Percentiles rank a stretch among this genome's conserved stretches.
These are phyloP conservation scores for Bolboschoenoplectus hybrid DNA, from an alignment of 202 grass and related monocot species.

Conservation along the genomic window DNA sequence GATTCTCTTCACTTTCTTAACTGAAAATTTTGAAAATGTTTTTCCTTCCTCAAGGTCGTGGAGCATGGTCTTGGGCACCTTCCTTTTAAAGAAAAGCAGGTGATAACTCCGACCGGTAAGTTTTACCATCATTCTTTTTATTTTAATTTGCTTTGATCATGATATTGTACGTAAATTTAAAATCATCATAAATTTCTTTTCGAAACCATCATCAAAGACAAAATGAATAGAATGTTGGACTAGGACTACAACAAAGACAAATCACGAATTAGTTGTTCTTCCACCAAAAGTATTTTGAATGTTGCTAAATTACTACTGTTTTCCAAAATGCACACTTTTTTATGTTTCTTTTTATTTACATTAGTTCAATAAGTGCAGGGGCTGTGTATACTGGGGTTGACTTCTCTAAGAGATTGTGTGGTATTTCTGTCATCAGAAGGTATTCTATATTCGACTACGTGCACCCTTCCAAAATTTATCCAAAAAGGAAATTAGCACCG, in stretches of 20 bases:
- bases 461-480: neutral
- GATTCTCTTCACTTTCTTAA: slow-evolving; percentile 16
- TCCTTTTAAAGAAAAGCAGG: slow-evolving; percentile 98
- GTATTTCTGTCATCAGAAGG: slow-evolving; percentile 95
- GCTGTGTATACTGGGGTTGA: slow-evolving; percentile 95
- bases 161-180: slow-evolving; percentile 9
- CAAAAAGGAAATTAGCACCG: neutral
- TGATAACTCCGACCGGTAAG: slow-evolving; percentile 97
- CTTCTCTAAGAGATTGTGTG: slow-evolving; percentile 98
- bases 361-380: slow-evolving; percentile 52
- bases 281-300: neutral
- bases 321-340: neutral
- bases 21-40: slow-evolving; percentile 32
- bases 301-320: neutral
- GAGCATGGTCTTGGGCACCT: slow-evolving; percentile 97
- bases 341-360: slow-evolving; percentile 26
- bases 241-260: neutral
- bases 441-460: slow-evolving; percentile 38
- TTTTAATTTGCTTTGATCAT: slow-evolving; percentile 8
- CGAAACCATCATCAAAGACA: neutral
- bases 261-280: slow-evolving; percentile 2
- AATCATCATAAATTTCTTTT: slow-evolving; percentile 14
- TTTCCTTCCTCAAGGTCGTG: slow-evolving; percentile 63
- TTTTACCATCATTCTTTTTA: slow-evolving; percentile 26
- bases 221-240: neutral